Base-by-base conservation (phyloP, 345 rosid genomes). In the Eucalyptus camaldulensis region DNA sequence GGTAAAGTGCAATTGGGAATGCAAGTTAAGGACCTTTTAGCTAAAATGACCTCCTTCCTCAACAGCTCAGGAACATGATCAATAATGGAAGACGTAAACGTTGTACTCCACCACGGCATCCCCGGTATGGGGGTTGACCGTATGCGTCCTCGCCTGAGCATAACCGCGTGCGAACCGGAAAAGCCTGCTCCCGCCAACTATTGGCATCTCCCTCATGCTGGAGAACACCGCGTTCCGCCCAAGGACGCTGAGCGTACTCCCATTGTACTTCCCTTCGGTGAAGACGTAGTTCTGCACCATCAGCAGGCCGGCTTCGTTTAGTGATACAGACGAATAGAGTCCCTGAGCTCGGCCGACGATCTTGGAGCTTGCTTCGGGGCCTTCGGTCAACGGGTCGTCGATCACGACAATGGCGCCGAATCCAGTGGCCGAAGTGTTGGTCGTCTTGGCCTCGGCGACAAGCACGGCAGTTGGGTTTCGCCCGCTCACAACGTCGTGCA, bases 101-200 rank as follows among this genome's bases (percentile, higher is more conserved):
- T 93, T 76, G 49, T 93, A 93, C 62, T 93, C 93, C 13, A 93
- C 93, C 37, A 87, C 69, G 19, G 95, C 90, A 49, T 90, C 88
- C 53, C 92, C 90, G 4, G 92, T 90, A 49, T 37, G 86, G 33
- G 45, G 1, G 86, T 93, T 86, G 13, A 91, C 2, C 8, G 45
- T 9, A 37, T 87, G 89, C 33, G 96, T 94, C 89, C 69, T 91
- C 0, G 95, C 96, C 91, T 91, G 89, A 86, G 91, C 95, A 62
- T 92, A 95, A 13, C 96, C 96, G 8, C 94, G 91, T 1, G 96
- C 93, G 88, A 95, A 95, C 53, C 95, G 93, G 94, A 95, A 95
- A 45, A 91, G 72, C 56, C 94, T 95, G 44, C 96, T 94, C 15
- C 96, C 96, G 13, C 96, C 96, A 69, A 95, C 90, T 45, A 95